phyloP scores from a whole-genome alignment of 2,329 filamentous ascomycete genomes.

The Torrubiella hemipterigena region DNA sequence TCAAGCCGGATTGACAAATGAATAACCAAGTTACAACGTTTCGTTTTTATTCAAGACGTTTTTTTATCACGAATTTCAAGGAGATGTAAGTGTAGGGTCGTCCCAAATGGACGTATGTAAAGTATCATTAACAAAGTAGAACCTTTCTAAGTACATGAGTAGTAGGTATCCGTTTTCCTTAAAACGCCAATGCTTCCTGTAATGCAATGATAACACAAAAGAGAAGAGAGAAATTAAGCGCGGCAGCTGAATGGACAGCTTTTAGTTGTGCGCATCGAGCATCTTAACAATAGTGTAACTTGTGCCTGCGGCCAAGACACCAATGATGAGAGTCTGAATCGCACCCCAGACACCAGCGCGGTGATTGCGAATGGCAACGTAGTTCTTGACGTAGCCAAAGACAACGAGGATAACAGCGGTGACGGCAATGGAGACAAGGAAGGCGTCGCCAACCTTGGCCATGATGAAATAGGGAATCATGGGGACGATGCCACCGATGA shows the following conservation, averaged over 20 bases:
- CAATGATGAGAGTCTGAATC: constrained; percentile 52
- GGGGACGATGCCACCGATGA: constrained; percentile 59
- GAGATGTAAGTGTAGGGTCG: too few species aligned
- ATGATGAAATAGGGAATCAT: constrained; percentile 58
- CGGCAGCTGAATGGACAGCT: not conserved
- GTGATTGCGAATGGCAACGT: constrained; percentile 36
- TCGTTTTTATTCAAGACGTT: too few species aligned
- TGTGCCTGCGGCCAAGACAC: constrained; percentile 52
- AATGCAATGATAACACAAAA: not conserved
- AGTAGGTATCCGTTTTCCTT: too few species aligned
- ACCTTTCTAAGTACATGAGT: too few species aligned
- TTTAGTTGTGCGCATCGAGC: constrained; percentile 26
- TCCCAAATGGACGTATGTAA: too few species aligned
- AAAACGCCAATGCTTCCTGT: too few species aligned
- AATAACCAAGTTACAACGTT: too few species aligned
- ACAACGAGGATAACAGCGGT: constrained; percentile 48
- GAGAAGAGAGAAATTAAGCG: not conserved
- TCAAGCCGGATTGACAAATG: too few species aligned
- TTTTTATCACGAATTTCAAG: too few species aligned
- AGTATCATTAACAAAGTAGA: too few species aligned
- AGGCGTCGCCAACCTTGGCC: constrained; percentile 27
- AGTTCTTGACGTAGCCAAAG: constrained; percentile 57
- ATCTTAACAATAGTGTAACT: constrained; percentile 50
- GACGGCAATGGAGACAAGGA: constrained; percentile 47
- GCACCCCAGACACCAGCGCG: constrained; percentile 45